These are phyloP conservation scores for Diaporthe velutina DNA, from an alignment of 2,329 filamentous ascomycete species.

Conservation along the genomic window DNA sequence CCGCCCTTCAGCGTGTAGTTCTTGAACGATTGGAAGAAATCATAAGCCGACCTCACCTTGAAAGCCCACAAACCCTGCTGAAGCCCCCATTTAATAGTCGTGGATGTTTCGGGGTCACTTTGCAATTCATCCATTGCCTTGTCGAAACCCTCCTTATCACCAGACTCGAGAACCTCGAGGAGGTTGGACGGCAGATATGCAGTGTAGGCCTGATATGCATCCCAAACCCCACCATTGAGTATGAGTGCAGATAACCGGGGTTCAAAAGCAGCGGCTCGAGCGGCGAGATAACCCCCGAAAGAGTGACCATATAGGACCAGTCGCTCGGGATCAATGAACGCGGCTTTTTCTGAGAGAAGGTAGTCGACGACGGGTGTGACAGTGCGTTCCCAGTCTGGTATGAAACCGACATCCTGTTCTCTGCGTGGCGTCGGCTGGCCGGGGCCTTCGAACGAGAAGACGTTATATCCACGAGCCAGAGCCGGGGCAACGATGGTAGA, in stretches of 20 bases:
- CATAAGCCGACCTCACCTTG: neutral
- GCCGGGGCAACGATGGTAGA: slow-evolving; percentile 47
- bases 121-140: neutral
- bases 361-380: slow-evolving; percentile 57
- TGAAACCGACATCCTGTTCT: slow-evolving; percentile 56
- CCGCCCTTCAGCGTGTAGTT: neutral
- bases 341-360: slow-evolving; percentile 41
- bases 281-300: slow-evolving; percentile 55
- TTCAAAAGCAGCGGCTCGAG: slow-evolving; percentile 59
- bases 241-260: slow-evolving; percentile 55
- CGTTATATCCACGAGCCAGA: slow-evolving; percentile 56
- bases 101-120: neutral
- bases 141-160: neutral
- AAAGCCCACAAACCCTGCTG: slow-evolving; percentile 12
- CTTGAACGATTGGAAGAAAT: slow-evolving; percentile 8
- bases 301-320: slow-evolving; percentile 56
- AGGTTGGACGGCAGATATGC: neutral
- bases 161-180: neutral
- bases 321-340: slow-evolving; percentile 47
- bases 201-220: neutral
- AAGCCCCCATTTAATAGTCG: neutral
- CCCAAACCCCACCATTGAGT: slow-evolving; percentile 53
- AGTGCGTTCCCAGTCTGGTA: slow-evolving; percentile 56
- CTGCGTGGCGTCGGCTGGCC: slow-evolving; percentile 57
- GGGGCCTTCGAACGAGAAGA: slow-evolving; percentile 61